Evolutionary conservation across 2,329 filamentous ascomycete genomes (phyloP).

Genomic region (Paracamarosporium sp.): DNA sequence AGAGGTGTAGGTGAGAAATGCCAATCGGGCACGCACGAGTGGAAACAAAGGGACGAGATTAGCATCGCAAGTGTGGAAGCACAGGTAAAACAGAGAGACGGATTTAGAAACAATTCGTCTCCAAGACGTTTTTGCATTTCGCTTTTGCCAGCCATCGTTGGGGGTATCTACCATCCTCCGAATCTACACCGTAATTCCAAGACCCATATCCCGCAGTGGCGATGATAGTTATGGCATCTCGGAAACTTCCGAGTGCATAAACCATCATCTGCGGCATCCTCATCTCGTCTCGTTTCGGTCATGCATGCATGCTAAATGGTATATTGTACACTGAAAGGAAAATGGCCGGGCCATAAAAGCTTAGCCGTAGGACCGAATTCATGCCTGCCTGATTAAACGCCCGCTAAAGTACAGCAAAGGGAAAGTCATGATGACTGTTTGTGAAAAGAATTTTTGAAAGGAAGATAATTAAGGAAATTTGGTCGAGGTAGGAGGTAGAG

Average conservation of each 20-base stretch:
- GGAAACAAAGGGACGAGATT: neutral
- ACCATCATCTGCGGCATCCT: neutral
- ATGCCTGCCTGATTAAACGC: slow-evolving; percentile 1
- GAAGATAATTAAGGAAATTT: neutral
- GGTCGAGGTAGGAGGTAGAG: neutral
- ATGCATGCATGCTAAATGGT: slow-evolving; percentile 4
- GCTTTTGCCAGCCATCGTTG: neutral
- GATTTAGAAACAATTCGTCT: neutral
- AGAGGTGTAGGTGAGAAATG: too few relatives aligned
- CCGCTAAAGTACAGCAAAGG: slow-evolving; percentile 7
- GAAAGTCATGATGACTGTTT: neutral
- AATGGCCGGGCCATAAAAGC: neutral
- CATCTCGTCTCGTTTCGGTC: slow-evolving; percentile 3
- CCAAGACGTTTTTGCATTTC: neutral
- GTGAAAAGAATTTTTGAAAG: neutral
- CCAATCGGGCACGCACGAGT: neutral
- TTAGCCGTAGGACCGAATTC: neutral
- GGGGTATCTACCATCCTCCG: slow-evolving; percentile 9
- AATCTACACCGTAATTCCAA: neutral
- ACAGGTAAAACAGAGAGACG: too few relatives aligned
- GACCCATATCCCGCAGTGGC: slow-evolving; percentile 7
- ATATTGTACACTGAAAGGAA: slow-evolving; percentile 6
- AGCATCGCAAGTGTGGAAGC: neutral
- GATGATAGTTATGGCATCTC: slow-evolving; percentile 1
- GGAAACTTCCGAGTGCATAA: neutral